Percentiles rank a stretch among this genome's conserved stretches.
phyloP scores from a whole-genome alignment of 1,284 basidiomycete genomes.

The Tranzscheliella williamsii region DNA sequence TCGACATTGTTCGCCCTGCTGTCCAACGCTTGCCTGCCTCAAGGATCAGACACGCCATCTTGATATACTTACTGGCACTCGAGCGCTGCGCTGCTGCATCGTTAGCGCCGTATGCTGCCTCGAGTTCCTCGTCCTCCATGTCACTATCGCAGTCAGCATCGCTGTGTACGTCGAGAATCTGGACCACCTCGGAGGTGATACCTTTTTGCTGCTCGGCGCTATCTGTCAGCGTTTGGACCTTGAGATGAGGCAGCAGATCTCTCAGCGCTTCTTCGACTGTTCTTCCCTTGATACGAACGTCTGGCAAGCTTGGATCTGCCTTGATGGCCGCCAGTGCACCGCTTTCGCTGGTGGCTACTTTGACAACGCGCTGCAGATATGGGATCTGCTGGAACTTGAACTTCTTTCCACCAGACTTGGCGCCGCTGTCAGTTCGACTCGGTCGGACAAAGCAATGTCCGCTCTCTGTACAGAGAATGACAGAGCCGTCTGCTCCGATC shows the following conservation, averaged over 20 bases:
- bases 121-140: constrained; percentile 52
- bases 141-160: constrained; percentile 60
- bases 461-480: constrained; percentile 89
- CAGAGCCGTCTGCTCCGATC: constrained; percentile 80
- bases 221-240: constrained; percentile 29
- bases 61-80: constrained; percentile 11
- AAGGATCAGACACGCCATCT: constrained; percentile 58
- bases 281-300: constrained; percentile 69
- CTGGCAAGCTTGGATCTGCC: constrained; percentile 71
- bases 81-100: background rate
- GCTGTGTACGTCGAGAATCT: constrained; percentile 36
- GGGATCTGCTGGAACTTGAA: constrained; percentile 77
- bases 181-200: constrained; percentile 41
- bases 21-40: constrained; percentile 64
- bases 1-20: constrained; percentile 36
- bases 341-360: constrained; percentile 82
- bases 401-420: constrained; percentile 31
- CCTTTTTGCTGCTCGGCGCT: constrained; percentile 24
- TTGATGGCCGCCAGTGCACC: constrained; percentile 87
- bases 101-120: constrained; percentile 30
- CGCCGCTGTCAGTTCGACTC: constrained; percentile 26
- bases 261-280: constrained; percentile 72
- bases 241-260: constrained; percentile 49
- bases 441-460: constrained; percentile 82
- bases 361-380: constrained; percentile 79